Base-by-base conservation (phyloP, 768 basidiomycete genomes). In the Kwoniella bestiolae region DNA sequence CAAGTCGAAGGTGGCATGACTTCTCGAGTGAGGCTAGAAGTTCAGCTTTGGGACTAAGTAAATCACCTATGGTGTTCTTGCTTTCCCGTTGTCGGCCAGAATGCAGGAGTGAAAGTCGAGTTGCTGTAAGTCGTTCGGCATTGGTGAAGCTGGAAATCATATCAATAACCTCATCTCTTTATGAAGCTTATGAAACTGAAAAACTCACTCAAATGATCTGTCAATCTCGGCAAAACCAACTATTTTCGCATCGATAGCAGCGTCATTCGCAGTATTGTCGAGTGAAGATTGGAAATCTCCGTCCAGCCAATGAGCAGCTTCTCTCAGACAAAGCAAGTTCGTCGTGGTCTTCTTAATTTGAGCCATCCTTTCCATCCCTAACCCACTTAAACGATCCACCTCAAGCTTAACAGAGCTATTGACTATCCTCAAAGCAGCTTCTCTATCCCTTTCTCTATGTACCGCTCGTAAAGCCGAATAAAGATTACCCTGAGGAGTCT, bases 381-480 rank as follows among this genome's bases (percentile, higher is more conserved):
- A 83, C 0, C 66, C 73, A 5, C 86, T 85, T 38, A 98, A 83
- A 12, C 85, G 86, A 34, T 82, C 82, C 83, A 91, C 86, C 74
- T 93, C 90, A 49, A 84, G 80, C 3, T 79, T 75, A 44, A 93
- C 80, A 0, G 86, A 84, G 12, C 72, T 77, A n/a, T 84, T 83
- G 26, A 91, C 80, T 14, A 85, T 82, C 2, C 61, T 45, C 65
- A 88, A 84, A 14, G 90, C 83, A 0, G 82, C 77, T 1, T 75
- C 75, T 0, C 81, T 74, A 73, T 89, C 87, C 44, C 91, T 86
- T 75, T 92, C 91, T 4, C 91, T 86, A 69, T 94, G 87, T n/a
- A 92, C 82, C 0, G 92, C 88, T 45, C 90, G 87, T 34, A 99
- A 83, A 3, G 91, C 88, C 32, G 85, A 83, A 79, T 95, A 99